These are phyloP conservation scores for Sabuloglossum arenarium DNA, from an alignment of 495 filamentous ascomycete species.

Conservation along the genomic window DNA sequence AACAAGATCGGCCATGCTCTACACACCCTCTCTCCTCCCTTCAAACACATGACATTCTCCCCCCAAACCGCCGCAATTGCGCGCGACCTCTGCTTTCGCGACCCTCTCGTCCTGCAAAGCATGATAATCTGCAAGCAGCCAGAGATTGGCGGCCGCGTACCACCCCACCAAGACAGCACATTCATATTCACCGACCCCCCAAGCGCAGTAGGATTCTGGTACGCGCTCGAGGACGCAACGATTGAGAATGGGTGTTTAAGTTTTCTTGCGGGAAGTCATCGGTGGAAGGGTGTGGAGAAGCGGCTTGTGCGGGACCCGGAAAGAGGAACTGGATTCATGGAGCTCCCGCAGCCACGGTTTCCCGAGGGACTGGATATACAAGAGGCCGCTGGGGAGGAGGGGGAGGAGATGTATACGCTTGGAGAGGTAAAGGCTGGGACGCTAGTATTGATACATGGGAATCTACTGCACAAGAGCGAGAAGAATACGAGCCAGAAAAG, in stretches of 20 bases:
- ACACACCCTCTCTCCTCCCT: conserved; percentile 52
- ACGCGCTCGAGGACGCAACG: conserved; percentile 82
- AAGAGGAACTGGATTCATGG: conserved; percentile 32
- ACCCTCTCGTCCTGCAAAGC: conserved; percentile 65
- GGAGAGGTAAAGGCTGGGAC: conserved; percentile 73
- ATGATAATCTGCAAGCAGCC: conserved; percentile 99
- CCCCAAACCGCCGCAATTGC: conserved; percentile 43
- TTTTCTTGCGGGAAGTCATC: conserved; percentile 65
- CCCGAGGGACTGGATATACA: conserved; percentile 21
- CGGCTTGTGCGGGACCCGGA: conserved; percentile 37
- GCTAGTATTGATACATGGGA: conserved; percentile 87
- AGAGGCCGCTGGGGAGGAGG: conserved; percentile 12
- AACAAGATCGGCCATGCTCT: conserved; percentile 96
- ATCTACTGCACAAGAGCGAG: conserved; percentile 90
- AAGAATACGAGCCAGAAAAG: conserved; percentile 67
- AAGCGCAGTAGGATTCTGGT: conserved; percentile 84
- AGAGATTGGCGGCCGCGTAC: conserved; percentile 77
- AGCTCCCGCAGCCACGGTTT: conserved; percentile 18
- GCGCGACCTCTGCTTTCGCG: conserved; percentile 42
- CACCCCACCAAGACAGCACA: conserved; percentile 72
- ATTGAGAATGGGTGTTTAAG: conserved; percentile 68
- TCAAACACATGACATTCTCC: conserved; percentile 37
- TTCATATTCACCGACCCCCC: conserved; percentile 89
- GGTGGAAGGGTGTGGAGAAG: conserved; percentile 35
- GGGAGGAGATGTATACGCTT: conserved; percentile 38